Percentiles rank a stretch among this genome's conserved stretches.
These are phyloP conservation scores for Opeltia flavorubescens DNA, from an alignment of 495 filamentous ascomycete genomes.

Conservation along the genomic window DNA sequence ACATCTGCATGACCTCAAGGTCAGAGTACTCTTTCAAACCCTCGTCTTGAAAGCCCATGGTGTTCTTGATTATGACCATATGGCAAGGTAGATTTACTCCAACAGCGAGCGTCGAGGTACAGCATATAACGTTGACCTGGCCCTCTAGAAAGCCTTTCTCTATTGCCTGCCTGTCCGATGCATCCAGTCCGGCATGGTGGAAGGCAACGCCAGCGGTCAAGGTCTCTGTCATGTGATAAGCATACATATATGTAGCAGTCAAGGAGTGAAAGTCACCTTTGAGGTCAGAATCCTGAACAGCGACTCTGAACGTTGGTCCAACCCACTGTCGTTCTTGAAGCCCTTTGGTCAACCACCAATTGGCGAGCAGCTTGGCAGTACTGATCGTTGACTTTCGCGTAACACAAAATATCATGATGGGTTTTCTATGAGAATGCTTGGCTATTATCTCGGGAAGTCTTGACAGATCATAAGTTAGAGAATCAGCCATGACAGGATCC, in stretches of 20 bases:
- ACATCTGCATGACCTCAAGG: constrained; percentile 96
- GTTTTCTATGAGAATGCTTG: constrained; percentile 64
- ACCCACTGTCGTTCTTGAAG: constrained; percentile 53
- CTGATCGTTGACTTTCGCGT: constrained; percentile 62
- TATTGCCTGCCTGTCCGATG: constrained; percentile 51
- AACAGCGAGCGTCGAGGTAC: constrained; percentile 86
- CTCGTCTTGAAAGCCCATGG: constrained; percentile 53
- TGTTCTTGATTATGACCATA: constrained; percentile 86
- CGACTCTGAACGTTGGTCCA: constrained; percentile 38
- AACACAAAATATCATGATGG: constrained; percentile 87
- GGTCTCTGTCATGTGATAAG: constrained; percentile 30
- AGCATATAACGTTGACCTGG: constrained; percentile 78
- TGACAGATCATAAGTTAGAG: neutral
- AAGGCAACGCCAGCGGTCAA: constrained; percentile 69
- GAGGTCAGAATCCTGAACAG: constrained; percentile 51
- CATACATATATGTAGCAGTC: neutral
- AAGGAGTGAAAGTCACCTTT: constrained; percentile 24
- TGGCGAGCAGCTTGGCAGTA: constrained; percentile 62
- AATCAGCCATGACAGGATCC: neutral
- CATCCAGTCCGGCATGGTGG: constrained; percentile 80
- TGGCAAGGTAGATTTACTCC: constrained; percentile 91
- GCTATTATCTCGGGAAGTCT: constrained; percentile 61
- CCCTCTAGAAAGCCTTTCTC: constrained; percentile 64
- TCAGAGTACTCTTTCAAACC: constrained; percentile 69
- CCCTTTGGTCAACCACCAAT: constrained; percentile 45